Base-by-base conservation (phyloP, 1,284 basidiomycete genomes). In the Chalciporus sp. region DNA sequence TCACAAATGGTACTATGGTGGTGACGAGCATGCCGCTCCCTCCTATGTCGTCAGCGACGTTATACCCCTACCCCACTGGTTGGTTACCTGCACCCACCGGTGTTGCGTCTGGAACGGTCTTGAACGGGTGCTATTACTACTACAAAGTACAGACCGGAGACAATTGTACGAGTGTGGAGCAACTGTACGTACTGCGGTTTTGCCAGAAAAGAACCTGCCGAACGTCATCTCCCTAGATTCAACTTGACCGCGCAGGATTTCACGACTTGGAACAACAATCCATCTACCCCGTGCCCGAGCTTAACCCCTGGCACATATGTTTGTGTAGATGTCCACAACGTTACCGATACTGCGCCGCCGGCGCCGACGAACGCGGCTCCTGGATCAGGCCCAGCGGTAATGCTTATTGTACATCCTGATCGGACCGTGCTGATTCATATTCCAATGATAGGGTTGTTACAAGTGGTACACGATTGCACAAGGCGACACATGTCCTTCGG, bases 331-430 rank as follows among this genome's bases (percentile, higher is more conserved):
- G 27, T 48, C 27, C 26, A 17, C 10, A 41, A 48, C 11, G 17
- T 40, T n/a, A 40, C 47, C 10, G 47, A 48, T n/a, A 48, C 47
- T 9, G 47, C 47, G 2, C 47, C 47, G 12, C 47, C 47, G 27
- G 19, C 37, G 11, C 47, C 47, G 17, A 48, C 47, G 37, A 40
- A 48, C 20, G 47, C 47, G 2, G 47, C 47, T 3, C 47, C 47
- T 10, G 47, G 47, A 41, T 48, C 47, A 19, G 47, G 26, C 20
- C 47, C 47, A 40, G 35, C 35, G 46, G 46, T 47, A 26, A 9
- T 14, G 23, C 3, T 27, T 28, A 16, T 39, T 14, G 8, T 7
- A 7, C 35, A 40, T 23, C 37, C n/a, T 12, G 14, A 7, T 47
- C 35, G 14, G 3, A 1, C 23, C 7, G 14, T 7, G 11, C 31